Percentiles rank a stretch among this genome's conserved stretches.
Evolutionary conservation across 345 rosid species (phyloP).

Genomic region (Populus simonii): DNA sequence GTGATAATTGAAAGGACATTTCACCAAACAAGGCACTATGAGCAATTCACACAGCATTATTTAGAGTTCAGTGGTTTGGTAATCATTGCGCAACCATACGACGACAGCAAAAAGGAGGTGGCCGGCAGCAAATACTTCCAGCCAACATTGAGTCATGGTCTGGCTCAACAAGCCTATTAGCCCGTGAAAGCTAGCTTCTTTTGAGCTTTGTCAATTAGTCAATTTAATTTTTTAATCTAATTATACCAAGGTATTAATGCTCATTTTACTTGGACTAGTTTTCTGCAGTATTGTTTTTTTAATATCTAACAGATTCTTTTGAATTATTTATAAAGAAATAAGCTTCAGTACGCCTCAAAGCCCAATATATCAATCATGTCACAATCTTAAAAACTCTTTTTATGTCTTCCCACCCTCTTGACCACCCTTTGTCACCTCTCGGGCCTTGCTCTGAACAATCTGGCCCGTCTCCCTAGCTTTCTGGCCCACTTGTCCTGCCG

Average conservation of each 20-base stretch:
- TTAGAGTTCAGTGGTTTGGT: too few species aligned
- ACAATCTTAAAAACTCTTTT: not conserved
- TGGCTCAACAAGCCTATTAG: not conserved
- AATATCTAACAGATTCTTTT: too few species aligned
- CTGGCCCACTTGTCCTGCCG: conserved; percentile 50
- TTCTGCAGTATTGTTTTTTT: too few species aligned
- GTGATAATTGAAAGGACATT: too few species aligned
- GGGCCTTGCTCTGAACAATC: conserved; percentile 49
- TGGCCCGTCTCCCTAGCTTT: conserved; percentile 69
- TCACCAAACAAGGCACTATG: too few species aligned
- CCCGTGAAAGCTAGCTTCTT: not conserved
- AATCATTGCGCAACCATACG: too few species aligned
- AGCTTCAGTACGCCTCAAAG: not conserved
- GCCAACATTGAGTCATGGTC: not conserved
- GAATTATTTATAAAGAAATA: too few species aligned
- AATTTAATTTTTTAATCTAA: too few species aligned
- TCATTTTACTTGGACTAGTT: too few species aligned
- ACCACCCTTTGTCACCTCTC: conserved; percentile 26
- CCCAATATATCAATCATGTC: not conserved
- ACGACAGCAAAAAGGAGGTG: not conserved
- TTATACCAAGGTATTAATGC: too few species aligned
- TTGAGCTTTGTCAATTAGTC: too few species aligned
- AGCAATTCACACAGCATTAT: too few species aligned
- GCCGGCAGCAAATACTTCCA: not conserved
- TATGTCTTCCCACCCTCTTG: not conserved